Evolutionary conservation across 805 yeast genomes (phyloP).

Genomic region (Metschnikowia dekortorum): DNA sequence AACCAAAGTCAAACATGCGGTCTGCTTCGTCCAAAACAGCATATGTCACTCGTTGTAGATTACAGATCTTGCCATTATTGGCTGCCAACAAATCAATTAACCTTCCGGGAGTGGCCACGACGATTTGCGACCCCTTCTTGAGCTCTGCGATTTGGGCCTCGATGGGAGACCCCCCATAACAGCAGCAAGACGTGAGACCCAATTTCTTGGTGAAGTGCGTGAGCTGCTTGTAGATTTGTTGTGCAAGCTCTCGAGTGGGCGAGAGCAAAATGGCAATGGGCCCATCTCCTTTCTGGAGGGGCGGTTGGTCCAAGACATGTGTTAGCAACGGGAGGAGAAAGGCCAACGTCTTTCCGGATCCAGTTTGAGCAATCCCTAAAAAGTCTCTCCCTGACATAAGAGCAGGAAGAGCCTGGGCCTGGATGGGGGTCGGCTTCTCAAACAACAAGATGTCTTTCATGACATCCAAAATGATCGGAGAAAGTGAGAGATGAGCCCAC

Average conservation of each 20-base stretch:
- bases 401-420: conserved; percentile 85
- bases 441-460: conserved; percentile 50
- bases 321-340: conserved; percentile 80
- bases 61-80: conserved; percentile 72
- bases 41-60: conserved; percentile 65
- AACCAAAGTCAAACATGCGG: conserved; percentile 93
- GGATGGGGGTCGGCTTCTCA: conserved; percentile 76
- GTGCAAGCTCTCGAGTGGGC: conserved; percentile 90
- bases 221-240: conserved; percentile 73
- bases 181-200: conserved; percentile 59
- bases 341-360: conserved; percentile 92
- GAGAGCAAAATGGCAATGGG: conserved; percentile 79
- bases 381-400: conserved; percentile 87
- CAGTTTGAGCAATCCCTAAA: conserved; percentile 93
- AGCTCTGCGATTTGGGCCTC: conserved; percentile 76
- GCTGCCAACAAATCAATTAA: conserved; percentile 84
- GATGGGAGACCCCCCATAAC: conserved; percentile 87
- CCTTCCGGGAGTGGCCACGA: conserved; percentile 95
- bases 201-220: conserved; percentile 50
- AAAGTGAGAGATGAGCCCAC: conserved; percentile 82
- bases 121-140: conserved; percentile 70
- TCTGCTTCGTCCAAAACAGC: conserved; percentile 96
- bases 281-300: conserved; percentile 51
- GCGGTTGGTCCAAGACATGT: conserved; percentile 73
- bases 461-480: conserved; percentile 50